Evolutionary conservation across 2,329 filamentous ascomycete species (phyloP).

Genomic region (Fusarium dlaminii): DNA sequence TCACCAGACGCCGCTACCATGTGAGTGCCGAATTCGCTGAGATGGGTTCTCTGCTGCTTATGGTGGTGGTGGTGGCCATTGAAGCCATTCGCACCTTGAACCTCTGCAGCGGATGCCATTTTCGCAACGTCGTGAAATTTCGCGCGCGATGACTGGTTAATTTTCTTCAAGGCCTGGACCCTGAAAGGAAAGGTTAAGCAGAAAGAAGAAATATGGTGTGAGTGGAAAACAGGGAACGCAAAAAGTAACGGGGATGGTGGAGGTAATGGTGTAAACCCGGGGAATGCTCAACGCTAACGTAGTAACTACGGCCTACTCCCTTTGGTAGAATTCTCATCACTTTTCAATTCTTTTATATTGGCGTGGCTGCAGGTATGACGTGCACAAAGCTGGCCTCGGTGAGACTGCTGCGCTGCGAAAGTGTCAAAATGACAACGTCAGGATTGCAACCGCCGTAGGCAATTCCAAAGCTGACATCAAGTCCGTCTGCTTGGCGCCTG

Average conservation of each 20-base stretch:
- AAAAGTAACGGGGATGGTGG: neutral
- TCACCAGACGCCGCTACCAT: constrained; percentile 36
- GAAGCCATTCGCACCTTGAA: neutral
- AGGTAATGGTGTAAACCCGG: neutral
- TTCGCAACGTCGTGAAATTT: neutral
- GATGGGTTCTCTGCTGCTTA: constrained; percentile 4
- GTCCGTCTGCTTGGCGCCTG: neutral
- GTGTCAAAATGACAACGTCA: neutral
- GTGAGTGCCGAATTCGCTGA: constrained; percentile 28
- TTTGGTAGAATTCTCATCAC: neutral
- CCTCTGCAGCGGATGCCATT: constrained; percentile 11
- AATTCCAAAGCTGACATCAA: constrained; percentile 13
- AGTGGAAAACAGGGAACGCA: constrained; percentile 6
- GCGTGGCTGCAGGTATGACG: constrained; percentile 23
- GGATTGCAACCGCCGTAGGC: neutral
- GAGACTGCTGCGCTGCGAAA: neutral
- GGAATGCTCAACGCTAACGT: neutral
- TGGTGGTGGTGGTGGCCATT: neutral
- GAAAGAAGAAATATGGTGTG: neutral
- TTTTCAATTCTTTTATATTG: neutral
- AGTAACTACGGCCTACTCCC: neutral
- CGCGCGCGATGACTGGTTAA: neutral
- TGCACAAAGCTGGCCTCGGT: constrained; percentile 1
- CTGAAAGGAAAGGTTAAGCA: neutral
- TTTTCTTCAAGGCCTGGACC: neutral